Base-by-base conservation (phyloP, 495 filamentous ascomycete genomes). In the Talaromyces ruber region DNA sequence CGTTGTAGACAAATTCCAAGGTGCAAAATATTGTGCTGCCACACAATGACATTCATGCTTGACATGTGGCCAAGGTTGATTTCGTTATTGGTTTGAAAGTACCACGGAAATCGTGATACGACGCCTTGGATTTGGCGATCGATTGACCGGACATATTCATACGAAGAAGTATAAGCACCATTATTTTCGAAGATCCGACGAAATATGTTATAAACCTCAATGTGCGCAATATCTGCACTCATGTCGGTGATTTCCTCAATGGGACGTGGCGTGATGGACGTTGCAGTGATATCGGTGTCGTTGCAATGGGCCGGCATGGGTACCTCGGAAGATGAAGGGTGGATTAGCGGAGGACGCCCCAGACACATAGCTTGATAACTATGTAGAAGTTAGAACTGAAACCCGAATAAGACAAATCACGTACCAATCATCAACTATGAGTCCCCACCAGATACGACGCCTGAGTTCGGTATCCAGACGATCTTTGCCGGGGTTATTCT, bases 321-420 rank as follows among this genome's bases (percentile, higher is more conserved):
- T 26, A 62, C 60, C 32, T 62, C 52, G 21, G 60, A 54, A 28
- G 51, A 43, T 53, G 60, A 54, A 54, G 60, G 29, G 16, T 62
- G 60, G 43, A 62, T 62, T 11, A 62, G 60, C n/a, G 60, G 50
- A 16, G 60, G 47, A 34, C 60, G 60, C 1, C 52, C 60, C 8
- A 62, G 50, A 22, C 47, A 62, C 60, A 62, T 62, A n/a, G 60
- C 47, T 18, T 62, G 60, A 43, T 54, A 62, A 26, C 60, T 62
- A 12, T 30, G 56, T 8, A 26, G 34, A 55, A 11, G 16, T 56
- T 53, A 55, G 45, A 14, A 30, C 12, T 0, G 28, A 29, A 43
- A 25, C 18, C 32, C 25, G 28, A 21, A 37, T 25, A 12, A 62
- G 51, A 26, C 12, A 18, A 30, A 30, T 22, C 9, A 62, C 60